A percentile compares a stretch with the other conserved stretches of the same genome.
These are phyloP conservation scores for Backusella australiensis DNA, from an alignment of 192 early-diverging fungal genomes.

Conservation along the genomic window DNA sequence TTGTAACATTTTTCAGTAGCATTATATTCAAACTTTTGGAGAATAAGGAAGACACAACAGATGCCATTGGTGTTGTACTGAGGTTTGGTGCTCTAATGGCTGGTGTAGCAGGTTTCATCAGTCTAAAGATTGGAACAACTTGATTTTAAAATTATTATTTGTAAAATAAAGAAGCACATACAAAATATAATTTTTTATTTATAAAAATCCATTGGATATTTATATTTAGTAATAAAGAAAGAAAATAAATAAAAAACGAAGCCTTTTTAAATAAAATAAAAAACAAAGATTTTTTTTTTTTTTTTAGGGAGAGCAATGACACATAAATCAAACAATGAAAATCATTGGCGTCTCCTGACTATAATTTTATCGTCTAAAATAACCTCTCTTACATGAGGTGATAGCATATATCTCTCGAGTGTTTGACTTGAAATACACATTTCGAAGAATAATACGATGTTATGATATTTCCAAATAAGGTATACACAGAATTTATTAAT, in stretches of 20 bases:
- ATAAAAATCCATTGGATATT: no score
- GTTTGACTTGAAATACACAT: neutral
- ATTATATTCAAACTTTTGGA: slow-evolving; percentile 81
- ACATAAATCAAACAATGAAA: no score
- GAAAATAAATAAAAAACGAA: no score
- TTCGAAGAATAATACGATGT: neutral
- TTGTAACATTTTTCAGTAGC: slow-evolving; percentile 79
- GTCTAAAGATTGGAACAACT: slow-evolving; percentile 5
- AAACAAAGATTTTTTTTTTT: no score
- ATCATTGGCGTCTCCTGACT: no score
- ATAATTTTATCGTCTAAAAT: no score
- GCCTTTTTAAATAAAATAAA: no score
- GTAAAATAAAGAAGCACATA: neutral
- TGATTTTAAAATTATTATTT: neutral
- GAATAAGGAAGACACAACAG: slow-evolving; percentile 24
- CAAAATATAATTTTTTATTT: no score
- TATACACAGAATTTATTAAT: slow-evolving; percentile 5
- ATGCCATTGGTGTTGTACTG: slow-evolving; percentile 56
- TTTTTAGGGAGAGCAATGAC: no score
- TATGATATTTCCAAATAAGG: slow-evolving; percentile 4
- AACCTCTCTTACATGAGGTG: no score
- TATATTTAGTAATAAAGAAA: no score
- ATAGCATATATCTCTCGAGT: no score
- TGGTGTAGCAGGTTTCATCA: slow-evolving; percentile 42
- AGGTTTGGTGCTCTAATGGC: slow-evolving; percentile 58